Conservation (phyloP, 116 monocot species). For the Papilionanthe hybrid region DNA sequence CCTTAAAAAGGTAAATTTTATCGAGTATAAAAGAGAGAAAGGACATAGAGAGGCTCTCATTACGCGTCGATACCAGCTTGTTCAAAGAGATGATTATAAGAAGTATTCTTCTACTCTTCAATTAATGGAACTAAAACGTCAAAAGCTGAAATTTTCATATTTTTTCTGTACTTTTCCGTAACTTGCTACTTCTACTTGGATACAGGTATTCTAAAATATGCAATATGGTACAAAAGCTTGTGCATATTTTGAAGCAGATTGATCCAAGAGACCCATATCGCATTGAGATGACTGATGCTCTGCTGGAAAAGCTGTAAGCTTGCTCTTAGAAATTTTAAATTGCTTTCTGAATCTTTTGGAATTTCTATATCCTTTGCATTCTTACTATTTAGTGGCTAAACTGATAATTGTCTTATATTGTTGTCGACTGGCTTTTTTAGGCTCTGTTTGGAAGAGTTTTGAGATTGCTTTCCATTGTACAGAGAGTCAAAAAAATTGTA, state of each 20-base stretch:
- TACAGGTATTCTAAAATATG: constrained; percentile 80
- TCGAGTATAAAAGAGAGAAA: constrained; percentile 69
- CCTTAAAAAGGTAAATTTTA: constrained; percentile 77
- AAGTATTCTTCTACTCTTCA: constrained; percentile 28
- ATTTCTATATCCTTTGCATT: neutral
- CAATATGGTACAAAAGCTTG: constrained; percentile 77
- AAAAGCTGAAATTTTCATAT: neutral
- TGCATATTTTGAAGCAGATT: constrained; percentile 68
- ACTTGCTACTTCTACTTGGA: neutral
- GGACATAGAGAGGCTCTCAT: constrained; percentile 75
- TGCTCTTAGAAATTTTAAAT: neutral
- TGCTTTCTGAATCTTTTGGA: neutral
- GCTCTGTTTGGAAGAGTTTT: too few relatives aligned
- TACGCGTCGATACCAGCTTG: constrained; percentile 59
- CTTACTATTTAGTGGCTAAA: neutral
- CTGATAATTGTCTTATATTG: neutral
- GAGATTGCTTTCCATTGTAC: too few relatives aligned
- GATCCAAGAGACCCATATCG: constrained; percentile 78
- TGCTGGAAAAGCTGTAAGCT: constrained; percentile 78
- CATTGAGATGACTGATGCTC: constrained; percentile 74
- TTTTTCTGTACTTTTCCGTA: neutral
- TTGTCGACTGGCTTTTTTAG: neutral
- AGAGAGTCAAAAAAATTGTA: too few relatives aligned
- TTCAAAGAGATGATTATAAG: constrained; percentile 89
- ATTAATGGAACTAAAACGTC: neutral